Evolutionary conservation across 2,329 filamentous ascomycete species (phyloP), one percentile per base, ranked within the genome.

Genomic region (Magnaporthiopsis poae): DNA sequence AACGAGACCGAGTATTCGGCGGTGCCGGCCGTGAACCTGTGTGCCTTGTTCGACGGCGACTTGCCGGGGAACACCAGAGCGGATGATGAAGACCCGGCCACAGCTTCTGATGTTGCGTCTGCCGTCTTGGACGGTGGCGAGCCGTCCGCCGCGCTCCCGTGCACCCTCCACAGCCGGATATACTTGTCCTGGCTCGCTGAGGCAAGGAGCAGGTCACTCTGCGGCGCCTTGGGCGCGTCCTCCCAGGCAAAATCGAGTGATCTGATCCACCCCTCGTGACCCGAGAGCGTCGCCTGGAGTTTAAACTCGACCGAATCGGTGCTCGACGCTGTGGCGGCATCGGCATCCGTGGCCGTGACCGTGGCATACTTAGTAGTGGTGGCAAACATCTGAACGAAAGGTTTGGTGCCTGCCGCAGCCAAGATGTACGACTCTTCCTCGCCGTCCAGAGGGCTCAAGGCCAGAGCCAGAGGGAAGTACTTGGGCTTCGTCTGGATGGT

Each of bases 171-270:
- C 52, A 99, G 84, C 60, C 95, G 90, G 68, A 98, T 89, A 73
- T 98, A 99, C 78, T 96, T 97, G 77, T 99, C 95, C 76, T 99
- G 95, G 74, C 94, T 98, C 29, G 93, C 93, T 13, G 94, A 98
- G 0, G 94, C 92, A 27, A 99, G 83, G 29, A 98, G 78, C 4
- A 96, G 75, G 74, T 97, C 93, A 65, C 85, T 36, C 77, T 70
- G 29, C 79, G 78, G 31, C 7, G 56, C 31, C 18, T 27, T 18
- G 27, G 21, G 13, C 2, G 79, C 74, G 18, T 77, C 83, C 73
- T 95, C 90, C 68, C 80, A 80, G 1, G 86, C 85, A 71, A 99
- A 95, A 69, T 88, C 88, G 15, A 99, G 81, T 18, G 92, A 94
- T 63, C 94, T 84, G 62, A 99, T 87, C 95, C 95, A 99, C 67